Evolutionary conservation across 1,284 basidiomycete species (phyloP), one percentile per base, ranked within the genome.

Genomic region (Ustilago shanxiensis): DNA sequence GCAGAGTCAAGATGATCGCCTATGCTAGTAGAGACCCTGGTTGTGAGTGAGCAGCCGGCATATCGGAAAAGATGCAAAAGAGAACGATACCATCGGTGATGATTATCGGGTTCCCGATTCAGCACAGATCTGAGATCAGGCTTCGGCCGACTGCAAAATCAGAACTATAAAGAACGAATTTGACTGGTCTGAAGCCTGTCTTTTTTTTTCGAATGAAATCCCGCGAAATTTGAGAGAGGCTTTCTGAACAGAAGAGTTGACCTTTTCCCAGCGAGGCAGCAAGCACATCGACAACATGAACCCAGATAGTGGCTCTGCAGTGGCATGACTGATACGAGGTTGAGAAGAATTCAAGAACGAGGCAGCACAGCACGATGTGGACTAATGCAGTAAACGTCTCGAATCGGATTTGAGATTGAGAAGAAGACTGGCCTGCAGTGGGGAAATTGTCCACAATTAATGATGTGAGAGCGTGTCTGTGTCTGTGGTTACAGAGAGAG

Each of bases 361-460:
- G 66, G 47, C 60, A 62, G 66, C 55, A 57, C 20, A 53, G 60
- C n/a, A n/a, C n/a, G n/a, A n/a, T n/a, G n/a, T n/a, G n/a, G n/a
- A n/a, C n/a, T n/a, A n/a, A n/a, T 49, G 55, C 60, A 18, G 41
- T 28, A 20, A 7, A 8, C 7, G 8, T 7, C 7, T 20, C 41
- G 8, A 7, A 20, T n/a, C 41, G 8, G 18, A 11, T 16, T 9
- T 37, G 35, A 14, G 31, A 11, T 33, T 16, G 37, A 41, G 37
- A 41, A 44, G 41, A 44, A 44, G 47, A 49, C 47, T 49, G 47
- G 24, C 26, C 24, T 49, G 24, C 24, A 49, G 13, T 28, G 16
- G 47, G 24, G 24, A 28, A 26, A 49, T 26, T 49, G n/a, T 28
- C 26, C 4, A 7, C 16, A 49, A 16, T 14, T n/a, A n/a, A n/a